Base-by-base conservation (phyloP, 306 rosid genomes). In the Rubus parviflorus region DNA sequence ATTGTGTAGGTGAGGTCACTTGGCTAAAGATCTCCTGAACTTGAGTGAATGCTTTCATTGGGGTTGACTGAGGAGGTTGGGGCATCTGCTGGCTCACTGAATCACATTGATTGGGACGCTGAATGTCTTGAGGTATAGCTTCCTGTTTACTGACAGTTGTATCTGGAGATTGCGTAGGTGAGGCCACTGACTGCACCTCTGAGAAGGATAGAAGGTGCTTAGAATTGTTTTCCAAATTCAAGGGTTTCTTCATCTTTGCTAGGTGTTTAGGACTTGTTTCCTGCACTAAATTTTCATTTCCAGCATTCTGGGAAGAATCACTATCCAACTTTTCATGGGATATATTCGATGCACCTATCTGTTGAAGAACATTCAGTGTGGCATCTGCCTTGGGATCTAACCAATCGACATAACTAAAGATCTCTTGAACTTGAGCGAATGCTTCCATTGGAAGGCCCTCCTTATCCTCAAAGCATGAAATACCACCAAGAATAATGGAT, bases 401-500 rank as follows among this genome's bases (percentile, higher is more conserved):
- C 97, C 98, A 95, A 85, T 95, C 97, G 81, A 89, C 97, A 45
- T 88, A 79, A 84, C 83, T 95, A 80, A 95, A 95, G 72, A 92
- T 85, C 86, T 92, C 97, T 83, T 92, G 97, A 80, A 92, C 98
- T 85, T 87, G 93, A 74, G 92, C 87, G 85, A 95, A 95, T 80
- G 97, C 98, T 85, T 95, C 98, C 65, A 87, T 75, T 1, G 98
- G 98, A 58, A 95, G 96, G 52, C 97, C 97, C 78, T 87, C 97
- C 80, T 88, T 86, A 76, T 89, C 98, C 81, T 88, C 98, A 60
- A 95, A 87, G 84, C 92, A 89, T 58, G 89, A 88, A 69, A 81
- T 69, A 57, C 85, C 82, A 63, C 76, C 82, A 6, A 60, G 82
- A 70, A 81, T 79, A 68, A 86, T 76, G 48, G 83, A 82, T 40